These are phyloP conservation scores for Suhomyces faveliae DNA, from an alignment of 805 yeast genomes.

Conservation along the genomic window DNA sequence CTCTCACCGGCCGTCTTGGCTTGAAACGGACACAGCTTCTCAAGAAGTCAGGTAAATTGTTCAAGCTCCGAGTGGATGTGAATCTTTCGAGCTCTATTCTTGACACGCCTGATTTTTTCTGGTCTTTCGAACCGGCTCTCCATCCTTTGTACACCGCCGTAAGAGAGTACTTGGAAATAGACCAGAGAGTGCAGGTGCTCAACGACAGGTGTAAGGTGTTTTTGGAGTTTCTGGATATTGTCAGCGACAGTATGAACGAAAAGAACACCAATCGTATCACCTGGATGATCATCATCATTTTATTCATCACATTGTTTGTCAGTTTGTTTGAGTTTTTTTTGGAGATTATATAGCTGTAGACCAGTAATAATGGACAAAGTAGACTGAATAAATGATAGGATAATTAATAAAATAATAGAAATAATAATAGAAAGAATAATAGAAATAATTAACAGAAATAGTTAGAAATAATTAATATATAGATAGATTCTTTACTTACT, in stretches of 20 bases:
- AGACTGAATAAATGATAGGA: too few relatives aligned
- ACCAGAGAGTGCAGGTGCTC: slow-evolving; percentile 88
- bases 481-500: too few relatives aligned
- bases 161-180: slow-evolving; percentile 90
- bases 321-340: slow-evolving; percentile 66
- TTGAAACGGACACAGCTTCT: slow-evolving; percentile 79
- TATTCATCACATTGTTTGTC: slow-evolving; percentile 74
- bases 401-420: too few relatives aligned
- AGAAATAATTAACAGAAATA: too few relatives aligned
- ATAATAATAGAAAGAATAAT: too few relatives aligned
- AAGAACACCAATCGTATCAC: slow-evolving; percentile 89
- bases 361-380: too few relatives aligned
- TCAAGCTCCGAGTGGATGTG: slow-evolving; percentile 89
- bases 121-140: slow-evolving; percentile 92
- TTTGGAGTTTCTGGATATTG: slow-evolving; percentile 86
- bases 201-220: slow-evolving; percentile 94
- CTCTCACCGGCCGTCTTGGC: slow-evolving; percentile 85
- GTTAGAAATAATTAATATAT: too few relatives aligned
- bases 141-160: slow-evolving; percentile 90
- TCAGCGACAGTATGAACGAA: slow-evolving; percentile 93
- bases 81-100: slow-evolving; percentile 85
- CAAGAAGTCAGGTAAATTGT: slow-evolving; percentile 85
- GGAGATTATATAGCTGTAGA: slow-evolving; percentile 38
- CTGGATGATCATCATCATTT: slow-evolving; percentile 81
- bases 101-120: slow-evolving; percentile 94